Base-by-base conservation (phyloP, 179 eudicot genomes). In the Silene coronaria region DNA sequence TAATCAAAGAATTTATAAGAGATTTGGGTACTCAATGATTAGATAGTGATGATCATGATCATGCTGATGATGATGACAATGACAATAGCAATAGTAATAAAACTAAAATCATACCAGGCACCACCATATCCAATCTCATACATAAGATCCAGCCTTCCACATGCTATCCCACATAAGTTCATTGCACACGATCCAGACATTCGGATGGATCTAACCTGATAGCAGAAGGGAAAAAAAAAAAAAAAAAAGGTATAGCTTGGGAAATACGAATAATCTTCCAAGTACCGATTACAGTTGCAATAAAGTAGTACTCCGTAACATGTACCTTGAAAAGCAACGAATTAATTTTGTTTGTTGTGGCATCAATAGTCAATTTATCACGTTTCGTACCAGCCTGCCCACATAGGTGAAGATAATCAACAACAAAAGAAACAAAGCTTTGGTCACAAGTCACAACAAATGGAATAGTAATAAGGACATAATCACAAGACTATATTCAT, bases 101-200 rank as follows among this genome's bases (percentile, higher is more conserved):
- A 27, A 42, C 0, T 67, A 27, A 57, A 14, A 42, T 38, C 82
- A 72, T 88, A 92, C 96, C 97, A 93, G 64, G 97, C 83, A 72
- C 97, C 97, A 3, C 97, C 97, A 76, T 87, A 91, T 65, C 91
- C 97, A 63, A 62, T 28, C 79, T 85, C 89, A 80, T 88, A 91
- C 80, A 87, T 85, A 22, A 91, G 76, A 70, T 91, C 97, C 78
- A 87, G 80, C 83, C 98, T 89, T 76, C 98, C 97, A 74, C 91
- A 86, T 51, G 98, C 98, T 79, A 93, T 80, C 26, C 98, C 98
- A 65, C 97, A 93, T 36, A 91, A 90, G 78, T 90, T 82, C 84
- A 93, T 66, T 28, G 98, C 98, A 86, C 97, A 91, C 6, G 97
- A 93, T 64, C 98, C 98, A 38, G 89, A 75, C 98, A 91, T 89